Evolutionary conservation across 495 filamentous ascomycete species (phyloP).

Genomic region (Neurospora sp.): DNA sequence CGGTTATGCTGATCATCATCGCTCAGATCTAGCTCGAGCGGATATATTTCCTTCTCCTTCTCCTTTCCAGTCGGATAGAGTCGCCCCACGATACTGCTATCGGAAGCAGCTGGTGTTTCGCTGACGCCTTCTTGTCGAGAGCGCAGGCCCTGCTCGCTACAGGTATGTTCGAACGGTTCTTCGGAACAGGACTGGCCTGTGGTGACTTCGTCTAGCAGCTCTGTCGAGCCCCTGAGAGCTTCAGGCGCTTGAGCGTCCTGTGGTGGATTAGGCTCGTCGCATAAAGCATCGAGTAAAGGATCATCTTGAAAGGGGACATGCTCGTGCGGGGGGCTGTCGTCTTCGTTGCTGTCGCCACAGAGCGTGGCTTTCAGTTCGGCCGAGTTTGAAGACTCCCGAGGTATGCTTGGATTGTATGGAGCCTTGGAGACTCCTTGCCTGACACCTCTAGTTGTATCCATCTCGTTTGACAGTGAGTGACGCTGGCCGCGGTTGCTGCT

Average conservation of each 20-base stretch:
- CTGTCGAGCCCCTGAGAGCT: neutral
- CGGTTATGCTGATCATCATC: neutral
- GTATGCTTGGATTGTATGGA: neutral
- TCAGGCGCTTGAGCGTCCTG: neutral
- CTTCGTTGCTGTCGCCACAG: neutral
- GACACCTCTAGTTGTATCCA: neutral
- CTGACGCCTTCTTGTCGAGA: neutral
- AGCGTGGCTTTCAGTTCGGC: neutral
- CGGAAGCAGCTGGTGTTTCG: neutral
- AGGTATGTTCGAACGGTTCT: neutral
- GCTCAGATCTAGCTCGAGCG: neutral
- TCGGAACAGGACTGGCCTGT: neutral
- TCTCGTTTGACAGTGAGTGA: neutral
- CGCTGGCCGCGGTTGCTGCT: neutral
- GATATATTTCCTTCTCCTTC: neutral
- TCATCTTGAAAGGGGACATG: neutral
- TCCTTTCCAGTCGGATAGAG: neutral
- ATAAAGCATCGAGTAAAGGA: neutral
- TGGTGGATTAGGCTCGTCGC: neutral
- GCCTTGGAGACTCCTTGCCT: neutral
- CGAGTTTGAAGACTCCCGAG: neutral
- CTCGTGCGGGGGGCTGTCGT: neutral
- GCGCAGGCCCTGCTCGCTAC: neutral
- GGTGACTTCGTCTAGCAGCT: neutral
- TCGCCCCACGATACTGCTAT: neutral